phyloP scores from a whole-genome alignment of 306 rosid species.

The Cicer bijugum region DNA sequence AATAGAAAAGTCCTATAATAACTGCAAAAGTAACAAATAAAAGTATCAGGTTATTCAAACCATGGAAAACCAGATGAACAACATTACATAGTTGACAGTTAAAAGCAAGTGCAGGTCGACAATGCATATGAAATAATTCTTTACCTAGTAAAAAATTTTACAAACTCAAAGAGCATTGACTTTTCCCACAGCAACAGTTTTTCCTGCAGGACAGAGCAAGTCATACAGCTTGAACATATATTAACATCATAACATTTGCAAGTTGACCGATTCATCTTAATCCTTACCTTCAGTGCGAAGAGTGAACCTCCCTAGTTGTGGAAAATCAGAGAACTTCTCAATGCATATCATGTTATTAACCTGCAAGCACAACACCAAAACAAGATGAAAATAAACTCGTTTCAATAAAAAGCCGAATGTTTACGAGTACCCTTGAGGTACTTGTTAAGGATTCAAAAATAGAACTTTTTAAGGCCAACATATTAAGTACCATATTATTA shows the following conservation, averaged over 20 bases:
- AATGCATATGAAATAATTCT: slow-evolving; percentile 30
- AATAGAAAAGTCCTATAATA: not conserved
- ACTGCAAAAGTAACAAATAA: not conserved
- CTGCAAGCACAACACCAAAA: slow-evolving; percentile 49
- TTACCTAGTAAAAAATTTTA: slow-evolving; percentile 77
- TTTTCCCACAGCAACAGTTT: slow-evolving; percentile 94
- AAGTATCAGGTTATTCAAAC: not conserved
- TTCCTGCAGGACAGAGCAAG: slow-evolving; percentile 58
- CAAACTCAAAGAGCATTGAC: slow-evolving; percentile 64
- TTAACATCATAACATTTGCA: slow-evolving; percentile 4
- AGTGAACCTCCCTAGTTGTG: slow-evolving; percentile 97
- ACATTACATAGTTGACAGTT: slow-evolving; percentile 2
- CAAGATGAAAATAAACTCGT: slow-evolving; percentile 8
- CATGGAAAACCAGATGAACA: slow-evolving; percentile 5
- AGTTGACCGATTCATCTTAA: slow-evolving; percentile 21
- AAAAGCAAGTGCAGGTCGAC: slow-evolving; percentile 19
- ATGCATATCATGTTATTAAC: slow-evolving; percentile 72
- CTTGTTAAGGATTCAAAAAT: not conserved
- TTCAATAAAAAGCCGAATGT: not conserved
- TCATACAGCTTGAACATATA: slow-evolving; percentile 21
- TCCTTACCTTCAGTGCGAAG: slow-evolving; percentile 92
- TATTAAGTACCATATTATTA: not conserved
- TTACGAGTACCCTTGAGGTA: not conserved
- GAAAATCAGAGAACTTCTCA: slow-evolving; percentile 77
- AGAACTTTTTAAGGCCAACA: not conserved